phyloP scores from a whole-genome alignment of 1,284 basidiomycete species.

The Exobasidium cylindrosporum region DNA sequence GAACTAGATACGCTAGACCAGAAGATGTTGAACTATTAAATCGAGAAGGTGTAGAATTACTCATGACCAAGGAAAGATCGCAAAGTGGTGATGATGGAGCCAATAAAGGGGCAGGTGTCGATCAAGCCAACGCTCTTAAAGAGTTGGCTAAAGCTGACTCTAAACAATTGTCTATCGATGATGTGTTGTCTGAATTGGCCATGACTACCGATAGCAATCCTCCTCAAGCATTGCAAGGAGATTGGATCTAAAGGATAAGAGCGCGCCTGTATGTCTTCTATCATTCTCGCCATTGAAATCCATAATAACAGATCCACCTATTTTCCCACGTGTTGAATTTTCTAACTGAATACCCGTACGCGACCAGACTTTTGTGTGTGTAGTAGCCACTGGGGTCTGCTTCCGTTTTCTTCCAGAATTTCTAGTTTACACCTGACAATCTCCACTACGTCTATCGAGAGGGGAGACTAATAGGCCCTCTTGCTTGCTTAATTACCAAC shows the following conservation, averaged over 20 bases:
- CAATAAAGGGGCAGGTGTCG: slow-evolving; percentile 26
- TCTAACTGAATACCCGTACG: too few relatives aligned
- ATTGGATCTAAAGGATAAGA: slow-evolving; percentile 38
- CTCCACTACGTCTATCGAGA: too few relatives aligned
- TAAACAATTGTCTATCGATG: slow-evolving; percentile 24
- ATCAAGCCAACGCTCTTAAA: slow-evolving; percentile 20
- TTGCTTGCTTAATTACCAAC: too few relatives aligned
- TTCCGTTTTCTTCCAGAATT: slow-evolving; percentile 1
- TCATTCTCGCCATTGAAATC: too few relatives aligned
- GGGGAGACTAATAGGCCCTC: too few relatives aligned
- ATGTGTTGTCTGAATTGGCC: slow-evolving; percentile 27
- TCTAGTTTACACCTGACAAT: too few relatives aligned
- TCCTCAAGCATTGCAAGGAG: slow-evolving; percentile 28
- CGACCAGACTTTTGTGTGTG: too few relatives aligned
- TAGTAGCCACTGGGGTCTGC: too few relatives aligned
- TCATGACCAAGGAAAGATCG: slow-evolving; percentile 31
- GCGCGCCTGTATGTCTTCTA: too few relatives aligned
- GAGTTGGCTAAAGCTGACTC: slow-evolving; percentile 9
- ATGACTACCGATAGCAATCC: slow-evolving; percentile 24
- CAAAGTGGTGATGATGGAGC: slow-evolving; percentile 27
- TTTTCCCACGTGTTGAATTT: too few relatives aligned
- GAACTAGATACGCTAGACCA: slow-evolving; percentile 32
- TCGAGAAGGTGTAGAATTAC: slow-evolving; percentile 35
- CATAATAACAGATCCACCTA: too few relatives aligned
- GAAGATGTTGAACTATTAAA: slow-evolving; percentile 31